Percentiles rank a stretch among this genome's conserved stretches.
Evolutionary conservation across 805 yeast genomes (phyloP).

Genomic region (Lipomyces mesembrius): DNA sequence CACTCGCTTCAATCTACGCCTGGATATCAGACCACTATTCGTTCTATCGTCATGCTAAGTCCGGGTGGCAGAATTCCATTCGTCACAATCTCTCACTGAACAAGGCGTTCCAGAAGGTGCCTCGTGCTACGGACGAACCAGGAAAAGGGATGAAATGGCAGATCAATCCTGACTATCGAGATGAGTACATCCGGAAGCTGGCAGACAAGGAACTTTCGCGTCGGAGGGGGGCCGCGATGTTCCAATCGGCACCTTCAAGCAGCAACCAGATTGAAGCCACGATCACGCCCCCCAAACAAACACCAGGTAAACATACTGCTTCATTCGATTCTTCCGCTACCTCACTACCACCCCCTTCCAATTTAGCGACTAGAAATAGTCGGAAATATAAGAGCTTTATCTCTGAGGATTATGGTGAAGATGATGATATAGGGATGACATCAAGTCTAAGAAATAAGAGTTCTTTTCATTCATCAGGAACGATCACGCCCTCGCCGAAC

Average conservation of each 20-base stretch:
- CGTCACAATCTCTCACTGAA: slow-evolving; percentile 92
- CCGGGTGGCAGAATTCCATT: slow-evolving; percentile 99
- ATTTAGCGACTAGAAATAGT: slow-evolving; percentile 10
- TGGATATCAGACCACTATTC: slow-evolving; percentile 90
- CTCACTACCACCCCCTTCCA: slow-evolving; percentile 17
- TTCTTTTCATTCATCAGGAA: slow-evolving; percentile 22
- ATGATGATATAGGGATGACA: slow-evolving; percentile 12
- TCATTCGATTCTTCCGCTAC: slow-evolving; percentile 9
- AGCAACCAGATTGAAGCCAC: slow-evolving; percentile 14
- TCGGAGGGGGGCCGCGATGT: slow-evolving; percentile 35
- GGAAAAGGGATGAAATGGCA: slow-evolving; percentile 99
- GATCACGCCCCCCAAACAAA: slow-evolving; percentile 27
- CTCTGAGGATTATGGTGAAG: slow-evolving; percentile 18
- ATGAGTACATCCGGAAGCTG: slow-evolving; percentile 82
- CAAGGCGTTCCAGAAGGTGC: slow-evolving; percentile 97
- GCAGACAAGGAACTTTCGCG: slow-evolving; percentile 58
- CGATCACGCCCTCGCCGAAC: slow-evolving; percentile 30
- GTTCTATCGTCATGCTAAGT: slow-evolving; percentile 85
- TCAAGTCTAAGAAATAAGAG: slow-evolving; percentile 12
- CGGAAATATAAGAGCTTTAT: slow-evolving; percentile 15
- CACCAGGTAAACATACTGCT: slow-evolving; percentile 25
- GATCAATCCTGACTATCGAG: slow-evolving; percentile 79
- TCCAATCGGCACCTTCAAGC: slow-evolving; percentile 17
- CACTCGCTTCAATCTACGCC: slow-evolving; percentile 86
- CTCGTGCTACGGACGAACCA: slow-evolving; percentile 92